Conservation (phyloP, 352 stramenopile genomes). For the Thraustotheca clavata region DNA sequence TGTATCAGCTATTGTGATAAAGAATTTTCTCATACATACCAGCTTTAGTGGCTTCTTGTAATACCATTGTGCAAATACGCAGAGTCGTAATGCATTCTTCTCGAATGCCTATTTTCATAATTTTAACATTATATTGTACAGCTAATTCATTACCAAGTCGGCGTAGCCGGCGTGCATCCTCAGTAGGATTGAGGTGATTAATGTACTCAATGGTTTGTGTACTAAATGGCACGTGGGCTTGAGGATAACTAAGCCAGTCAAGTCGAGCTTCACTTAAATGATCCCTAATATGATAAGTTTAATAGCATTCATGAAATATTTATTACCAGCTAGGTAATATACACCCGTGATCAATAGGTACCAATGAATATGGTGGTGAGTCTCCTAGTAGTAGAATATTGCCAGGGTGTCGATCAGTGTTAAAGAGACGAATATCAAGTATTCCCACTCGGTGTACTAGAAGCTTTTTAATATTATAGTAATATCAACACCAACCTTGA, state of each 20-base stretch:
- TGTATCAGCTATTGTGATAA: not conserved
- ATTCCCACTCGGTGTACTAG: conserved; percentile 87
- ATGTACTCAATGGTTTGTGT: conserved; percentile 67
- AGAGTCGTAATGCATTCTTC: conserved; percentile 79
- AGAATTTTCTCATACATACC: conserved; percentile 7
- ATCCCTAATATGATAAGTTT: conserved; percentile 35
- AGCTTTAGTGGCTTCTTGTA: conserved; percentile 36
- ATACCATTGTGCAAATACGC: conserved; percentile 64
- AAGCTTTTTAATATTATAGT: conserved; percentile 45
- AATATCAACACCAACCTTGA: too few relatives aligned
- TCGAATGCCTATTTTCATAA: not conserved
- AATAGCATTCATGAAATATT: not conserved
- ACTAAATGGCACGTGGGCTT: conserved; percentile 82
- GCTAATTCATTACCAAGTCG: conserved; percentile 45
- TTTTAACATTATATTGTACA: not conserved
- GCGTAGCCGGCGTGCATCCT: conserved; percentile 56
- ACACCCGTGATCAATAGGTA: conserved; percentile 82
- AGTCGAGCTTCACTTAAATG: conserved; percentile 74
- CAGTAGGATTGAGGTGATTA: conserved; percentile 44
- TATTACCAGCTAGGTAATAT: conserved; percentile 42
- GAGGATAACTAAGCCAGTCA: conserved; percentile 82
- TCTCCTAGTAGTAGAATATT: conserved; percentile 70
- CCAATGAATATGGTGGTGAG: conserved; percentile 53
- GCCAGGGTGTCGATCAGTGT: conserved; percentile 79
- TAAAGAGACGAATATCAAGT: conserved; percentile 81